Base-by-base conservation (phyloP, 805 yeast species). In the Candida odintsovae region DNA sequence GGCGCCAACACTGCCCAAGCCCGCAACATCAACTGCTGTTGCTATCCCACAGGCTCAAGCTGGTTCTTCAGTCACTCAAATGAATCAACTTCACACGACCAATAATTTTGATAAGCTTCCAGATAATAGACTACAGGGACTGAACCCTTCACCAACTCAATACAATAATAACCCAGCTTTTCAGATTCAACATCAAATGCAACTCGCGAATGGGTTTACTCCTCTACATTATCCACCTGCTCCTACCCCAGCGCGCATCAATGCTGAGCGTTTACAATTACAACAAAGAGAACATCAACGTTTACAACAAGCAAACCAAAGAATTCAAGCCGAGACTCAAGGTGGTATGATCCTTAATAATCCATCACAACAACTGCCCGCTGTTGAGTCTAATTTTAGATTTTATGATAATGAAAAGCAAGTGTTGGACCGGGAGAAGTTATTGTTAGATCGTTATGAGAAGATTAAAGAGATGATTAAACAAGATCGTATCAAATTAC, bases 401-500 rank as follows among this genome's bases (percentile, higher is more conserved):
- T 19, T 11, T 5, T 43, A 43, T 29, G 20, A 43, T 16, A 43
- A 25, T 19, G 41, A 37, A n/a, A 25, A 20, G 23, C 41, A 43
- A 11, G 18, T 43, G 12, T 25, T 35, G 25, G 33, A 28, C 16
- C 38, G 41, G 20, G 31, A 38, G 38, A 43, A 38, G 25, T 12
- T 35, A 11, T 36, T 42, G 25, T 28, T 26, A 11, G 36, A 25
- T 10, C 40, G 41, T 11, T 38, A 26, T 20, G 23, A 25, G 13
- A 40, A 23, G 10, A 8, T 40, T 16, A 37, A 22, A 33, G 36
- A 28, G 16, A 20, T 20, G 23, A 38, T 43, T 10, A n/a, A 38
- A 15, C 21, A 41, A 31, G 35, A 25, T 13, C 28, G 18, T 11
- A 15, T 6, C 3, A 25, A 26, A 21, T 40, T 42, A 10, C 3